Percentiles rank a stretch among this genome's conserved stretches.
Evolutionary conservation across 305 asterid species (phyloP).

Genomic region (Plantago rigida): DNA sequence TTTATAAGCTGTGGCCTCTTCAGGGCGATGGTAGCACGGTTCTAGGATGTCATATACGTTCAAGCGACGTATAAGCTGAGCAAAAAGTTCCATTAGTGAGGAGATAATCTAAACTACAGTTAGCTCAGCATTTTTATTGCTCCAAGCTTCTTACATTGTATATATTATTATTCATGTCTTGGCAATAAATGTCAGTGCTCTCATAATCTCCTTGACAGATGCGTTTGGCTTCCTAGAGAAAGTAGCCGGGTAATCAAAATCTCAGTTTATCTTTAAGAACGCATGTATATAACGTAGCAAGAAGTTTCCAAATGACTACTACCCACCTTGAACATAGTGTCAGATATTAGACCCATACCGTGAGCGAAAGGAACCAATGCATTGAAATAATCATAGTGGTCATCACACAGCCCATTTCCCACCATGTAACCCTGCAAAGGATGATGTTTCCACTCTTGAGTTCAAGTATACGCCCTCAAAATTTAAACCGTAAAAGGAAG

Average conservation of each 20-base stretch:
- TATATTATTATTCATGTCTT: conserved; percentile 20
- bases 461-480: neutral
- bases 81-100: neutral
- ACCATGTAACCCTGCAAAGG: conserved; percentile 47
- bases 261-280: neutral
- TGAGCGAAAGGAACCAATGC: conserved; percentile 45
- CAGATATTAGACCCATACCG: conserved; percentile 51
- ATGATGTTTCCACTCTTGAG: conserved; percentile 1
- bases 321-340: conserved; percentile 33
- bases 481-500: neutral
- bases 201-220: conserved; percentile 33
- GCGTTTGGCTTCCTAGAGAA: conserved; percentile 37
- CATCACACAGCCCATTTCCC: conserved; percentile 49
- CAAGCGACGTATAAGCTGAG: conserved; percentile 33
- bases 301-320: neutral
- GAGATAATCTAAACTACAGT: neutral
- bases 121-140: neutral
- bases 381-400: conserved; percentile 34
- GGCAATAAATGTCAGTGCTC: conserved; percentile 21
- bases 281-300: neutral
- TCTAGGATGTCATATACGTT: conserved; percentile 42
- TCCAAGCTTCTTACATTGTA: conserved; percentile 28
- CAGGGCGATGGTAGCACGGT: conserved; percentile 41
- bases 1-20: neutral
- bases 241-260: neutral